phyloP scores from a whole-genome alignment of 305 asterid species.

The Andrographis paniculata region DNA sequence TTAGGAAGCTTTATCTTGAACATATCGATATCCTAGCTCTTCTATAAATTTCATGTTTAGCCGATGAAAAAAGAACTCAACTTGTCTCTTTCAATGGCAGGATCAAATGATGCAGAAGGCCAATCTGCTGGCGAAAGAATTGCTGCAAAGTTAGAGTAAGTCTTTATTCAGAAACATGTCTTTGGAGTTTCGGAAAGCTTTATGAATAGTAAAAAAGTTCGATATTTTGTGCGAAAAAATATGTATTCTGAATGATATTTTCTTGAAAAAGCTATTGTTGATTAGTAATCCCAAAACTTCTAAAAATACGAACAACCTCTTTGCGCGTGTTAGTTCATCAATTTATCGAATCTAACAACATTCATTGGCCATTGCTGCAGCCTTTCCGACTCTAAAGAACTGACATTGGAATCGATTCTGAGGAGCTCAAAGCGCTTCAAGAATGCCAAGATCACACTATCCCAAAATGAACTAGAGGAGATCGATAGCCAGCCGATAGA shows the following conservation, averaged over 20 bases:
- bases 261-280: no score
- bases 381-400: constrained; percentile 17
- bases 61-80: constrained; percentile 14
- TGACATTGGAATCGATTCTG: constrained; percentile 45
- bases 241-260: no score
- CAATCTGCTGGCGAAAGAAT: constrained; percentile 18
- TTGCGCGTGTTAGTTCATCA: background rate
- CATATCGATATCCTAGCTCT: no score
- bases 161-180: constrained; percentile 16
- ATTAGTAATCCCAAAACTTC: no score
- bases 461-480: constrained; percentile 35
- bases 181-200: background rate
- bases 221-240: no score
- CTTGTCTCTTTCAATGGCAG: constrained; percentile 25
- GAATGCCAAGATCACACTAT: constrained; percentile 50
- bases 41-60: no score
- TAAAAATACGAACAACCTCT: no score
- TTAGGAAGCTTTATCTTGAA: no score
- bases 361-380: constrained; percentile 26
- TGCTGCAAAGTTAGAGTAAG: constrained; percentile 44
- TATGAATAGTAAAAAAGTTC: no score
- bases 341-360: background rate
- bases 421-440: constrained; percentile 69
- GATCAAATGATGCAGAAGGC: constrained; percentile 24
- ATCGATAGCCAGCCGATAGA: constrained; percentile 33